Evolutionary conservation across 2,329 filamentous ascomycete genomes (phyloP).

Genomic region (Huntiella bhutanensis): DNA sequence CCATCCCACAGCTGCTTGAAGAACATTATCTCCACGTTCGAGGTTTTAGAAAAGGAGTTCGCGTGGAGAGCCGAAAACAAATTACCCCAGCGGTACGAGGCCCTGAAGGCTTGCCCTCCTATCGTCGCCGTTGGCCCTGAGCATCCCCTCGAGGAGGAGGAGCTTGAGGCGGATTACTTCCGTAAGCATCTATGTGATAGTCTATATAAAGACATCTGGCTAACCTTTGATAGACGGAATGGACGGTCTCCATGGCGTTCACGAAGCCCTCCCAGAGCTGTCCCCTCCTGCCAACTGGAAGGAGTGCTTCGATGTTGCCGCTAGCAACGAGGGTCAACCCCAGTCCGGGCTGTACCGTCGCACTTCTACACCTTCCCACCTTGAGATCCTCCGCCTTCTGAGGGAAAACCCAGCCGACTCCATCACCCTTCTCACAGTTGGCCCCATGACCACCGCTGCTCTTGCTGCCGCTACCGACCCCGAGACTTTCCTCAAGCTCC

Average conservation of each 20-base stretch:
- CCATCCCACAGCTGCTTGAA: constrained; percentile 42
- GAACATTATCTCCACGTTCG: constrained; percentile 79
- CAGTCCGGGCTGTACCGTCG: constrained; percentile 50
- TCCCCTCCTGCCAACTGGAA: constrained; percentile 58
- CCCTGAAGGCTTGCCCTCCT: constrained; percentile 54
- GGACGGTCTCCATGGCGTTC: constrained; percentile 62
- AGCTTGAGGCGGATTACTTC: constrained; percentile 69
- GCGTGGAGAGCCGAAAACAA: constrained; percentile 59
- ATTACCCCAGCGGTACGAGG: constrained; percentile 49
- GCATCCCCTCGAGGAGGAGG: constrained; percentile 66
- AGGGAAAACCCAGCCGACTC: constrained; percentile 64
- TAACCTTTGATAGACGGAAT: constrained; percentile 38
- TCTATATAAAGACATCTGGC: too few species aligned
- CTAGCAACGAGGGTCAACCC: constrained; percentile 16
- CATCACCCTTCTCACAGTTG: constrained; percentile 76
- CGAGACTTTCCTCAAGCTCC: constrained; percentile 70
- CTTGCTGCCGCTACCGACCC: constrained; percentile 75
- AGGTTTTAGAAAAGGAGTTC: constrained; percentile 77
- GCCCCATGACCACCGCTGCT: constrained; percentile 85
- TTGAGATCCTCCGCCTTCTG: constrained; percentile 78
- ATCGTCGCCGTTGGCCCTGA: constrained; percentile 74
- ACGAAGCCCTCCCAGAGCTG: constrained; percentile 54
- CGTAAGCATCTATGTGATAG: constrained; percentile 34
- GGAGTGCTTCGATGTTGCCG: constrained; percentile 34
- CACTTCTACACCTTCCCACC: constrained; percentile 53